Evolutionary conservation across 1,284 basidiomycete genomes (phyloP).

Genomic region (Cystobasidium pallidum): DNA sequence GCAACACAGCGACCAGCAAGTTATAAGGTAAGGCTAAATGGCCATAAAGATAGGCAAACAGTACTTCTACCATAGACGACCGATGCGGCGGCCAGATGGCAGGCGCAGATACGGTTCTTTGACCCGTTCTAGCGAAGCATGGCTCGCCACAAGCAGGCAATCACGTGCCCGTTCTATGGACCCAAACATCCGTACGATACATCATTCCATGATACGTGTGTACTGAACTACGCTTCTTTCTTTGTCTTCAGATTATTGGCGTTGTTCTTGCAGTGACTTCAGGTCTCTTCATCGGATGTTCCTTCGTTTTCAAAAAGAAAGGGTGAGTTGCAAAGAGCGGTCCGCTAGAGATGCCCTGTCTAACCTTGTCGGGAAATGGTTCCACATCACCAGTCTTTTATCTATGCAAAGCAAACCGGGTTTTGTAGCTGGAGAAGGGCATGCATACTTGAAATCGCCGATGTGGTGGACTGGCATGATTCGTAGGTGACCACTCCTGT

Average conservation of each 20-base stretch:
- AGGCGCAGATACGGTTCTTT: not conserved
- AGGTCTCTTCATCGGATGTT: slow-evolving; percentile 85
- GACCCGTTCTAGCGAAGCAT: not conserved
- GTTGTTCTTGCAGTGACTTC: slow-evolving; percentile 78
- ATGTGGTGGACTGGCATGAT: slow-evolving; percentile 80
- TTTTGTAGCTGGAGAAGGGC: slow-evolving; percentile 80
- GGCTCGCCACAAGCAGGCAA: not conserved
- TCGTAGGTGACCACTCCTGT: slow-evolving; percentile 7
- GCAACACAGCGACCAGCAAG: slow-evolving; percentile 30
- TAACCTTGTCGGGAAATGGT: too few species aligned
- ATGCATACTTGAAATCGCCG: slow-evolving; percentile 81
- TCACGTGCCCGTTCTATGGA: slow-evolving; percentile 7
- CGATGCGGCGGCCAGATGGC: not conserved
- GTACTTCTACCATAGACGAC: too few species aligned
- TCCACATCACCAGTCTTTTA: too few species aligned
- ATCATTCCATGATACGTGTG: not conserved
- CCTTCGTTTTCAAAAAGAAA: slow-evolving; percentile 82
- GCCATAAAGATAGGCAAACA: not conserved
- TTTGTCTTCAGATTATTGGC: slow-evolving; percentile 59
- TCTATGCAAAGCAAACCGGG: slow-evolving; percentile 59
- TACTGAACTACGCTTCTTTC: not conserved
- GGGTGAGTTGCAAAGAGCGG: too few species aligned
- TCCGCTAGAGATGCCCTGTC: too few species aligned
- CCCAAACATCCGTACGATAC: not conserved
- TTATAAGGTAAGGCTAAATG: slow-evolving; percentile 26